These are phyloP conservation scores for Olyra latifolia DNA, from an alignment of 176 grass and related monocot genomes.

Conservation along the genomic window DNA sequence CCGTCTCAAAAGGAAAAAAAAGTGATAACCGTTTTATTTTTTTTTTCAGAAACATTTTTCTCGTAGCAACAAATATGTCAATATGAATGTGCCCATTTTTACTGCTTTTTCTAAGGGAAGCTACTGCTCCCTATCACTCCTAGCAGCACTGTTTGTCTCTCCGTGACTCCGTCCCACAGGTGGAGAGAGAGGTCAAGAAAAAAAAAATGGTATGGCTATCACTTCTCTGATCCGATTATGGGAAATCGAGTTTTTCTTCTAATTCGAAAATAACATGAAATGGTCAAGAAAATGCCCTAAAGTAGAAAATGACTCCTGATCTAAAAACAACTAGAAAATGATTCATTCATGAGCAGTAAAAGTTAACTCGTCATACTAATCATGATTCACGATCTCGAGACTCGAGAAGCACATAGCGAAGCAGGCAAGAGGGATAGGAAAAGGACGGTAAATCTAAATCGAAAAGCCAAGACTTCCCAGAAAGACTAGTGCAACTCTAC, in stretches of 20 bases:
- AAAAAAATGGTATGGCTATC: too few species aligned
- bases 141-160: too few species aligned
- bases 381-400: background rate
- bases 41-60: background rate
- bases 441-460: background rate
- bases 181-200: too few species aligned
- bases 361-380: background rate
- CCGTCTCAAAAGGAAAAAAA: background rate
- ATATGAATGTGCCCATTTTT: background rate
- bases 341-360: background rate
- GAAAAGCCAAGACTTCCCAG: background rate
- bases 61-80: too few species aligned
- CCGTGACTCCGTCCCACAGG: too few species aligned
- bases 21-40: background rate
- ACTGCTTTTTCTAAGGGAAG: background rate
- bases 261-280: background rate
- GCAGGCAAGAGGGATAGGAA: background rate
- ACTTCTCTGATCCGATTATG: background rate
- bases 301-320: too few species aligned
- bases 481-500: background rate
- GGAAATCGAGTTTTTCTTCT: background rate
- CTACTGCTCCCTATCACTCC: background rate
- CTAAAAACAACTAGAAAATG: background rate
- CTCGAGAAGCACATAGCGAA: slow-evolving; percentile 19
- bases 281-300: background rate